Evolutionary conservation across 2,329 filamentous ascomycete genomes (phyloP).

Genomic region (Hymenoscyphus linearis): DNA sequence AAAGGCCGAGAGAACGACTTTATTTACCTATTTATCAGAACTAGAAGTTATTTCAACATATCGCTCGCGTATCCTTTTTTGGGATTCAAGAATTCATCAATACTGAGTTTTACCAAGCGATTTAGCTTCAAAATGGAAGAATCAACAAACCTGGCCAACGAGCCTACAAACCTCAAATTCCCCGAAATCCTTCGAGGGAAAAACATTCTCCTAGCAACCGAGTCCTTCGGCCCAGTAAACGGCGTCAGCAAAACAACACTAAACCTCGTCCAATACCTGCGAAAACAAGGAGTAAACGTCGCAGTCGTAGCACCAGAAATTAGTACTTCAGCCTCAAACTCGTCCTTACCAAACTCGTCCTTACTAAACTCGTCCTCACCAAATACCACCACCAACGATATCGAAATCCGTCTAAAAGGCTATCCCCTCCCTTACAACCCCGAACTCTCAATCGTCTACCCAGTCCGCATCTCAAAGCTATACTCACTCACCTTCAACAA

Average conservation of each 20-base stretch:
- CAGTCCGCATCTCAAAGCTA: slow-evolving; percentile 57
- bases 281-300: slow-evolving; percentile 57
- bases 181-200: slow-evolving; percentile 49
- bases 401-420: slow-evolving; percentile 56
- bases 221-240: slow-evolving; percentile 68
- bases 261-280: slow-evolving; percentile 63
- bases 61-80: no score
- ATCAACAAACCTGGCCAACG: slow-evolving; percentile 18
- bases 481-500: slow-evolving; percentile 54
- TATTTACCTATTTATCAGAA: neutral
- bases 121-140: neutral
- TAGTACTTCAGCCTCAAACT: slow-evolving; percentile 33
- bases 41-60: neutral
- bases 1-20: no score
- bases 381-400: slow-evolving; percentile 26
- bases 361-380: neutral
- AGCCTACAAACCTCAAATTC: slow-evolving; percentile 29
- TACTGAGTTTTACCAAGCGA: neutral
- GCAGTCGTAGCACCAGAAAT: slow-evolving; percentile 62
- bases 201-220: slow-evolving; percentile 61
- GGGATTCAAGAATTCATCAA: no score
- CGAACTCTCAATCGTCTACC: slow-evolving; percentile 64
- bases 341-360: slow-evolving; percentile 5
- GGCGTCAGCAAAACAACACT: slow-evolving; percentile 67
- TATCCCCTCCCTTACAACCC: slow-evolving; percentile 68